A percentile compares a stretch with the other conserved stretches of the same genome.
Evolutionary conservation across 176 grass and related monocot species (phyloP).

Genomic region (Zea luxurians): DNA sequence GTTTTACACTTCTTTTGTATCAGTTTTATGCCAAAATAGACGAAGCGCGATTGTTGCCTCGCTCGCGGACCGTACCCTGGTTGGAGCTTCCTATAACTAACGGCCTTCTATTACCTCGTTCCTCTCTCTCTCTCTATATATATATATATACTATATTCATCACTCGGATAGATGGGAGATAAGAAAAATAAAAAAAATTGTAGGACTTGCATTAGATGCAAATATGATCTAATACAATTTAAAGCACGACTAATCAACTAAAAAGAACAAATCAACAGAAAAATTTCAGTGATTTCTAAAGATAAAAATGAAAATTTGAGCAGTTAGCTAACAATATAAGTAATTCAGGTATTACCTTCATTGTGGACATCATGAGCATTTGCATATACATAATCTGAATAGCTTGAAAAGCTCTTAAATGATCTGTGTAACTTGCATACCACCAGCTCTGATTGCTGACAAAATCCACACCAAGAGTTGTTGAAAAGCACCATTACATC

Average conservation of each 20-base stretch:
- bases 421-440: slow-evolving; percentile 73
- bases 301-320: neutral
- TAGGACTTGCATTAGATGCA: slow-evolving; percentile 24
- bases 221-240: neutral
- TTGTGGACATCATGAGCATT: slow-evolving; percentile 39
- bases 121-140: too few species aligned
- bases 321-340: neutral
- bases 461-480: slow-evolving; percentile 96
- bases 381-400: slow-evolving; percentile 41
- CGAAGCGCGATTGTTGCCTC: too few species aligned
- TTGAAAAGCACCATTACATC: slow-evolving; percentile 92
- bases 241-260: neutral
- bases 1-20: too few species aligned
- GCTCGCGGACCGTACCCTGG: too few species aligned
- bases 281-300: slow-evolving; percentile 7
- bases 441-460: slow-evolving; percentile 72
- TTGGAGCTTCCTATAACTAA: too few species aligned
- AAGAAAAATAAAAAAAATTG: neutral
- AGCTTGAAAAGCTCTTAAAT: slow-evolving; percentile 56
- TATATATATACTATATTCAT: too few species aligned
- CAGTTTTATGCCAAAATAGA: too few species aligned
- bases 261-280: neutral
- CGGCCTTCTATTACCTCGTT: too few species aligned
- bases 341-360: slow-evolving; percentile 58
- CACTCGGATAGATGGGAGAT: too few species aligned